phyloP scores from a whole-genome alignment of 2,329 filamentous ascomycete genomes.

The Penicillium capsulatum region DNA sequence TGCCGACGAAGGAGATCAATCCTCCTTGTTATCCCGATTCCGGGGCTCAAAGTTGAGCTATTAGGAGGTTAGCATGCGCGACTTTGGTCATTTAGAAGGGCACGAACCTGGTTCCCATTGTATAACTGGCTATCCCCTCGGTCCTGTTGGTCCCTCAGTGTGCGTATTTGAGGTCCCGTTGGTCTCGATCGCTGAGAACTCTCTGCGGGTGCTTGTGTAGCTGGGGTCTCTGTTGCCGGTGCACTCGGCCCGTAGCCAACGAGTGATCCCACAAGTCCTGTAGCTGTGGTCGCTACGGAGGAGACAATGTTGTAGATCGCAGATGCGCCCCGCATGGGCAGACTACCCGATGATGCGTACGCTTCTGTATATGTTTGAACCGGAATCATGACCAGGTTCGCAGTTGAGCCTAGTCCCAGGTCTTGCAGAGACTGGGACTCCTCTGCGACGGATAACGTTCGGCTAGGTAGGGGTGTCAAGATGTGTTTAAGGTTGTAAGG shows the following conservation, averaged over 20 bases:
- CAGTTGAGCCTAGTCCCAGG: conserved; percentile 70
- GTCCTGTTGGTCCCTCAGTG: conserved; percentile 52
- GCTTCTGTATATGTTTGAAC: conserved; percentile 59
- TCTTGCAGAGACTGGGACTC: conserved; percentile 65
- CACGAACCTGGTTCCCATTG: conserved; percentile 80
- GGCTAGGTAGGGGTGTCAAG: conserved; percentile 71
- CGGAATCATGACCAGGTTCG: conserved; percentile 77
- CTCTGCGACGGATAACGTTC: conserved; percentile 68
- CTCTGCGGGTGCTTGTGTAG: conserved; percentile 3
- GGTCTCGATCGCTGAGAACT: conserved; percentile 14
- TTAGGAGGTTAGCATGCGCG: too few species aligned
- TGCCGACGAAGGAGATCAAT: too few species aligned
- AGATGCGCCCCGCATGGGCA: conserved; percentile 42
- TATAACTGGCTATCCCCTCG: conserved; percentile 68
- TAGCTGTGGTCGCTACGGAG: conserved; percentile 41
- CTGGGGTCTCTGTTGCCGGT: conserved; percentile 12
- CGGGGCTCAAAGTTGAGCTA: conserved; percentile 67
- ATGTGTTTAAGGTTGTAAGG: conserved; percentile 85
- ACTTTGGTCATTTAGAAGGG: too few species aligned
- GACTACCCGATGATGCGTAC: conserved; percentile 45
- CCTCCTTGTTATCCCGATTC: too few species aligned
- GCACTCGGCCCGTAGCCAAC: conserved; percentile 38
- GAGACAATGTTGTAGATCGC: conserved; percentile 42
- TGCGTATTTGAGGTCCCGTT: conserved; percentile 45
- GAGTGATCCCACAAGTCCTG: conserved; percentile 42